Percentiles rank a stretch among this genome's conserved stretches.
Conservation (phyloP, 139 green algal genomes). For the Coccomyxa sp. region DNA sequence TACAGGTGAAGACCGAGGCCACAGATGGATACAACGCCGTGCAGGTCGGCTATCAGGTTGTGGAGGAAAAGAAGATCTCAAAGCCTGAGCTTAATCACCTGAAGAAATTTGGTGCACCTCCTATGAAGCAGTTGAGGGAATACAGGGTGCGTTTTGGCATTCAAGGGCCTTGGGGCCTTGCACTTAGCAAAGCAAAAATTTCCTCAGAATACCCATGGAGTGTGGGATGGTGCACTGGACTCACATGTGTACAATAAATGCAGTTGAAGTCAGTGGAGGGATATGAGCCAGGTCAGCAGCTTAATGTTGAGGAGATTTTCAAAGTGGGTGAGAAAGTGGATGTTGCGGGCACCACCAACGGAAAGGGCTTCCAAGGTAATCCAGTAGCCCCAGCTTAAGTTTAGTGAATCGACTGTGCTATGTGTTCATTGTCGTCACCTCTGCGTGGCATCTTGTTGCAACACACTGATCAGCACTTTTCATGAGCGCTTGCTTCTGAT, state of each 20-base stretch:
- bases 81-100: slow-evolving; percentile 94
- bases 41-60: slow-evolving; percentile 75
- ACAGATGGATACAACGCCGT: slow-evolving; percentile 94
- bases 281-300: slow-evolving; percentile 76
- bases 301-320: slow-evolving; percentile 85
- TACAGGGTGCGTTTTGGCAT: slow-evolving; percentile 71
- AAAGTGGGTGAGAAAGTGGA: slow-evolving; percentile 91
- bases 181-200: too few relatives aligned
- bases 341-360: slow-evolving; percentile 83
- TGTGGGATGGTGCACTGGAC: background rate
- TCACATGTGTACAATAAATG: background rate
- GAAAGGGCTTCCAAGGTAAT: slow-evolving; percentile 90
- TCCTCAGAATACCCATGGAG: background rate
- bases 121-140: slow-evolving; percentile 84
- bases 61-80: slow-evolving; percentile 72
- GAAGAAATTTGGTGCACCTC: slow-evolving; percentile 71
- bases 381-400: background rate
- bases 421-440: too few relatives aligned
- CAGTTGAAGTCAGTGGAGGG: slow-evolving; percentile 63
- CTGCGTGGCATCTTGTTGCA: too few relatives aligned
- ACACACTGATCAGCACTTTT: background rate
- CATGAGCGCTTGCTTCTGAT: background rate
- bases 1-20: slow-evolving; percentile 83
- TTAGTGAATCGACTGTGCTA: background rate
- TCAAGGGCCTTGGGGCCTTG: background rate